phyloP scores from a whole-genome alignment of 495 filamentous ascomycete genomes.

The Neurospora sublineolata region DNA sequence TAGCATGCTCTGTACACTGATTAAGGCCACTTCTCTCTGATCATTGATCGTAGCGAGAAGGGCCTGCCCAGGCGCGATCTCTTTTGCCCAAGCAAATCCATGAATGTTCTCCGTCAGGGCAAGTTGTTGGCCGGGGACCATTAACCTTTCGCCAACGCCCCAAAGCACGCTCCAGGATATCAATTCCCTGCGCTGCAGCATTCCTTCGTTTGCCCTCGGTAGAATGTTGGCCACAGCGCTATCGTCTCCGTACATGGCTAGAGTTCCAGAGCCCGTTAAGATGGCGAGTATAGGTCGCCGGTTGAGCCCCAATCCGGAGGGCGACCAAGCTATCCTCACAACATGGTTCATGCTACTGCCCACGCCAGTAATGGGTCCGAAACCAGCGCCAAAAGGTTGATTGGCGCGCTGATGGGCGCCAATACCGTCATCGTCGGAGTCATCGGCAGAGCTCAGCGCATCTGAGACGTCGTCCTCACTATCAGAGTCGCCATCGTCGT shows the following conservation, averaged over 20 bases:
- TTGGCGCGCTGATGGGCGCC: conserved; percentile 5
- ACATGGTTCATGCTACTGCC: conserved; percentile 39
- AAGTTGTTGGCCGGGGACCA: conserved; percentile 28
- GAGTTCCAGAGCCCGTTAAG: conserved; percentile 26
- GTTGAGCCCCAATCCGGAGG: conserved; percentile 33
- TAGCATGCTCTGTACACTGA: conserved; percentile 27
- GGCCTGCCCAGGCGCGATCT: conserved; percentile 24
- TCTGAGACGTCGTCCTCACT: conserved; percentile 4
- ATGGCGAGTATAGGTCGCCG: conserved; percentile 31
- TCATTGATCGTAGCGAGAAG: conserved; percentile 35
- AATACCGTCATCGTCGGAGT: conserved; percentile 3
- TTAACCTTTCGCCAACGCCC: conserved; percentile 34
- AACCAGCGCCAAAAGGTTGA: conserved; percentile 28
- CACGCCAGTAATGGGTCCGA: conserved; percentile 29
- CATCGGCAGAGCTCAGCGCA: background rate
- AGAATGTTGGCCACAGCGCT: conserved; percentile 16
- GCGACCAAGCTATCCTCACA: conserved; percentile 34
- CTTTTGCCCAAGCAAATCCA: conserved; percentile 33
- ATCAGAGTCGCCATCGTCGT: conserved; percentile 3
- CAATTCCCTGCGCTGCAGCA: conserved; percentile 19
- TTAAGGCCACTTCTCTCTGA: conserved; percentile 27
- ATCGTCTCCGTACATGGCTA: conserved; percentile 35
- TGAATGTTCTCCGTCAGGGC: conserved; percentile 29
- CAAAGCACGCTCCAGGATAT: conserved; percentile 28
- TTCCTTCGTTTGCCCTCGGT: conserved; percentile 15